Conservation (phyloP, 2,329 filamentous ascomycete species). For the Claviceps sp. region DNA sequence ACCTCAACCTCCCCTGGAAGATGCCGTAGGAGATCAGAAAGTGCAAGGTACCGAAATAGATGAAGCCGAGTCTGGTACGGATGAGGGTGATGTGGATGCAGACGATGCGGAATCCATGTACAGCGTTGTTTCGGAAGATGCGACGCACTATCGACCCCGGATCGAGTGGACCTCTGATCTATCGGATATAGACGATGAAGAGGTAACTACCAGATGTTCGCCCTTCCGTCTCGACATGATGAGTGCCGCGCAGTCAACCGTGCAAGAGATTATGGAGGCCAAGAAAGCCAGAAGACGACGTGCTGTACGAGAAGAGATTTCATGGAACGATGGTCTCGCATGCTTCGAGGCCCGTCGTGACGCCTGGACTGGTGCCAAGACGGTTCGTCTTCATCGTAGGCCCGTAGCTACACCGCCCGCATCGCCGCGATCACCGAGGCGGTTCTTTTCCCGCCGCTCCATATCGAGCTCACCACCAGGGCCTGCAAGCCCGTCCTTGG, state of each 20-base stretch:
- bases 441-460: constrained; percentile 36
- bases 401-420: constrained; percentile 26
- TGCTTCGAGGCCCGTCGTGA: constrained; percentile 67
- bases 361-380: constrained; percentile 71
- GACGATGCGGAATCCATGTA: constrained; percentile 38
- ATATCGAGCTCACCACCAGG: constrained; percentile 26
- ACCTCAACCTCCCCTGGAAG: constrained; percentile 16
- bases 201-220: constrained; percentile 26
- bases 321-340: constrained; percentile 71
- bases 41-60: constrained; percentile 30
- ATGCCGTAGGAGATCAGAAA: constrained; percentile 19
- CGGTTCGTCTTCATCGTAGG: constrained; percentile 39
- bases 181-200: constrained; percentile 36
- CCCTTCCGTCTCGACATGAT: constrained; percentile 39
- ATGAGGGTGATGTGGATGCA: constrained; percentile 18
- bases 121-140: constrained; percentile 44
- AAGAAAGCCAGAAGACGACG: constrained; percentile 43
- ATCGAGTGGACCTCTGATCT: constrained; percentile 45
- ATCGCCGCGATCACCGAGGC: constrained; percentile 32
- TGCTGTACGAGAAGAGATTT: constrained; percentile 48
- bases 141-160: constrained; percentile 33
- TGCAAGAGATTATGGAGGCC: constrained; percentile 29
- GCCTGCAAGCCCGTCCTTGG: constrained; percentile 13
- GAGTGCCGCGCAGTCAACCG: constrained; percentile 29
- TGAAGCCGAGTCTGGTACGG: constrained; percentile 6